Evolutionary conservation across 2,329 filamentous ascomycete species (phyloP).

Genomic region (Stachybotrys chlorohalonatus): DNA sequence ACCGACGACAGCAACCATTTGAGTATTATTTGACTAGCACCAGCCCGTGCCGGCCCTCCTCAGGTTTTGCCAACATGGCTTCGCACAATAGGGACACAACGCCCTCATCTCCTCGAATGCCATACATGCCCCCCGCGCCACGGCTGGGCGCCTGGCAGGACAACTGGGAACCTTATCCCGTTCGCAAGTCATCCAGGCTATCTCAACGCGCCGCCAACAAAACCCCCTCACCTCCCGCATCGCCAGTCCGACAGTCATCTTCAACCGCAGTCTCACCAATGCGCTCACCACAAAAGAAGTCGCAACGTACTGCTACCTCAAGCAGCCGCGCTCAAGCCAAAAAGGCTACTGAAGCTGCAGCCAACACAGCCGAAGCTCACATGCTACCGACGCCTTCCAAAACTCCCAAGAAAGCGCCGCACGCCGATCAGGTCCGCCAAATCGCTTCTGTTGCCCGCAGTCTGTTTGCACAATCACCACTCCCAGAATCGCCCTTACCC

Average conservation of each 20-base stretch:
- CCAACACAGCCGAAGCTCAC: conserved; percentile 34
- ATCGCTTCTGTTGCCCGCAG: conserved; percentile 49
- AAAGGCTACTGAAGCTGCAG: conserved; percentile 33
- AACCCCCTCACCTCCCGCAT: conserved; percentile 44
- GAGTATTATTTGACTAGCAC: background rate
- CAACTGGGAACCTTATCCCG: conserved; percentile 63
- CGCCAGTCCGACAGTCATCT: conserved; percentile 16
- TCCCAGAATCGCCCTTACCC: conserved; percentile 41
- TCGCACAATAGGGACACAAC: conserved; percentile 33
- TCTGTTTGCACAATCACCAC: conserved; percentile 51
- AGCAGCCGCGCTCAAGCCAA: conserved; percentile 37
- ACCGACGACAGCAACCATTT: background rate
- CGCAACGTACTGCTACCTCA: conserved; percentile 34
- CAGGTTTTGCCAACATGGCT: conserved; percentile 13
- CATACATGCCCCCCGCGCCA: conserved; percentile 62
- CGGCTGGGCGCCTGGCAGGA: conserved; percentile 55
- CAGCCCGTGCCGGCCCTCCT: background rate
- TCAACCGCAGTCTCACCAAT: conserved; percentile 31
- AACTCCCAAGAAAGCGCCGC: conserved; percentile 57
- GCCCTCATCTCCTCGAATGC: conserved; percentile 48
- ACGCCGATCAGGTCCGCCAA: conserved; percentile 38
- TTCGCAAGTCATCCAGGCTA: conserved; percentile 59
- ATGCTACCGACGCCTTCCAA: conserved; percentile 74
- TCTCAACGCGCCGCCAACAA: conserved; percentile 40
- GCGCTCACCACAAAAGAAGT: conserved; percentile 42